Percentiles rank a stretch among this genome's conserved stretches.
These are phyloP conservation scores for Geotrichum histeridarum DNA, from an alignment of 1,139 yeast genomes.

Conservation along the genomic window DNA sequence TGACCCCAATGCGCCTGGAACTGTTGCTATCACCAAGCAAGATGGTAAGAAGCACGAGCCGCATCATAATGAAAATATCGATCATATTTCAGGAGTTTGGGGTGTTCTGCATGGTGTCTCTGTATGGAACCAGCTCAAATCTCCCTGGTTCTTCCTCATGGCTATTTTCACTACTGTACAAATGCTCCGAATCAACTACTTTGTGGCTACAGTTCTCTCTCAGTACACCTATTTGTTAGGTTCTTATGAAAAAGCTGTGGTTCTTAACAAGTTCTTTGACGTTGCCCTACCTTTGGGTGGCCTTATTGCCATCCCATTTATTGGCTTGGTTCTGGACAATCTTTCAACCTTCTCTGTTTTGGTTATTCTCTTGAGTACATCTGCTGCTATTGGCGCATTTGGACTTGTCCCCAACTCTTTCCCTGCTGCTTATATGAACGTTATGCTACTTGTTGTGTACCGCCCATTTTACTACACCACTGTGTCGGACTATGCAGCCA, in stretches of 20 bases:
- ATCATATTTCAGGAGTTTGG: constrained; percentile 56
- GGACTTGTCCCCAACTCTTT: constrained; percentile 36
- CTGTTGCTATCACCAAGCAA: constrained; percentile 5
- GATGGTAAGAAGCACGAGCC: constrained; percentile 14
- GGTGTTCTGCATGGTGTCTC: constrained; percentile 74
- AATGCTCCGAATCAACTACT: constrained; percentile 86
- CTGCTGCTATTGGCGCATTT: constrained; percentile 27
- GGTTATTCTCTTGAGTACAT: constrained; percentile 40
- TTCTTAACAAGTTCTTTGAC: constrained; percentile 71
- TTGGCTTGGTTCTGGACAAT: constrained; percentile 76
- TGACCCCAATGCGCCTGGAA: constrained; percentile 12
- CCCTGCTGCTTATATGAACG: constrained; percentile 61
- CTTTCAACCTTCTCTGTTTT: constrained; percentile 59
- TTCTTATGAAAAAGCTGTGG: constrained; percentile 49
- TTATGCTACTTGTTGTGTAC: constrained; percentile 67
- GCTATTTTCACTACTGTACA: constrained; percentile 74
- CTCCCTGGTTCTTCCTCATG: constrained; percentile 78
- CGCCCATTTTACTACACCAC: constrained; percentile 92
- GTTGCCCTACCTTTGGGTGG: constrained; percentile 87
- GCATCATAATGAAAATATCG: constrained; percentile 41
- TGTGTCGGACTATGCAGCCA: constrained; percentile 84
- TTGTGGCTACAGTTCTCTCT: constrained; percentile 78
- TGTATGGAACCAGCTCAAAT: constrained; percentile 56
- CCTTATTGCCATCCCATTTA: constrained; percentile 73
- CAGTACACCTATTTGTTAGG: constrained; percentile 70